Percentiles rank a stretch among this genome's conserved stretches.
phyloP scores from a whole-genome alignment of 148 eudicot genomes.

The Rhododendron ovatum region DNA sequence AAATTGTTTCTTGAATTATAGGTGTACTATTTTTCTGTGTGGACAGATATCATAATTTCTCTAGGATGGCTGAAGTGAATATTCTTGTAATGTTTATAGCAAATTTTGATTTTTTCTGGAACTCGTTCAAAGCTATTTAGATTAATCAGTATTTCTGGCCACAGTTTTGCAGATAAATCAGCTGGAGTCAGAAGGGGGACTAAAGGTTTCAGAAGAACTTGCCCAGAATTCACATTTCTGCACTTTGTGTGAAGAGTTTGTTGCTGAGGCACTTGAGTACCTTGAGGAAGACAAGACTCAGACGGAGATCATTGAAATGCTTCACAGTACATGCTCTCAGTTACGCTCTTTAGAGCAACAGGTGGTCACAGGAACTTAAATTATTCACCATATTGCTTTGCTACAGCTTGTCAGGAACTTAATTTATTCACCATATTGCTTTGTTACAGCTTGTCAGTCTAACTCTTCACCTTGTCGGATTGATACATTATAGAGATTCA shows the following conservation, averaged over 20 bases:
- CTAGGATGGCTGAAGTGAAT: background rate
- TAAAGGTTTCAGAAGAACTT: constrained; percentile 20
- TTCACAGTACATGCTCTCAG: constrained; percentile 63
- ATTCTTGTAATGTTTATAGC: background rate
- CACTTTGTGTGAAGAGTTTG: constrained; percentile 68
- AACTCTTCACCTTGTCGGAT: background rate
- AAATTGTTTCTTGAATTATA: background rate
- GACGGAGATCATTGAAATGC: constrained; percentile 45
- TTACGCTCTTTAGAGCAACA: constrained; percentile 44
- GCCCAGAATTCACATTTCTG: constrained; percentile 39
- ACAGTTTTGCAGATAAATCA: constrained; percentile 27
- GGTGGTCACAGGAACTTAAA: constrained; percentile 25
- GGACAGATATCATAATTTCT: background rate
- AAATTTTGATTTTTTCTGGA: background rate
- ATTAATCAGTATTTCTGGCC: constrained; percentile 3
- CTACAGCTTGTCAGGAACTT: background rate
- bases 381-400: background rate
- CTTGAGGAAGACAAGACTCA: constrained; percentile 64
- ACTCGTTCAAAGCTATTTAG: background rate
- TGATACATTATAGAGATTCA: background rate
- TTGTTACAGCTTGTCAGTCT: background rate
- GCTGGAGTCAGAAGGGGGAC: constrained; percentile 13
- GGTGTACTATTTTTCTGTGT: background rate
- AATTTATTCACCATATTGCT: background rate
- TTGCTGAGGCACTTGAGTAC: constrained; percentile 51